Evolutionary conservation across 371 early-diverging fungal species (phyloP), one percentile per base, ranked within the genome.

Genomic region (Fennellomyces sp.): DNA sequence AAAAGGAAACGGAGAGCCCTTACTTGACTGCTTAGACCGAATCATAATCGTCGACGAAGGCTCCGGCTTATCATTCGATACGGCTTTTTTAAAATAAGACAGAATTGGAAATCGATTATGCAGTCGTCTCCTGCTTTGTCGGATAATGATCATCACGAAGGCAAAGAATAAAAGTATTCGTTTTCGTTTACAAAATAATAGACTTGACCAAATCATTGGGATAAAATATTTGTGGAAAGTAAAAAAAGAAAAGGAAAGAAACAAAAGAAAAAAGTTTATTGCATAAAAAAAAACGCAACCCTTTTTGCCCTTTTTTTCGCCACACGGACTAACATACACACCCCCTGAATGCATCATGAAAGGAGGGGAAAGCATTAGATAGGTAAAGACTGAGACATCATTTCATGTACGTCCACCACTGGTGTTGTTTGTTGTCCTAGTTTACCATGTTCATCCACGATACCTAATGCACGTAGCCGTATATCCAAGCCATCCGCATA

Each of bases 401-500:
- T 61, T 48, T 61, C 48, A 35, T 54, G 61, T 1, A 54, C 49
- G 31, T 61, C 61, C 8, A 61, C 55, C 47, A 55, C 25, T 17
- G 5, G 39, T 39, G 10, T 5, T 29, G 47, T 28, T 47, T 29
- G 5, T 28, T 15, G 25, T 51, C 30, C 8, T 41, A 36, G 19
- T 10, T 13, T 28, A 48, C 53, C 77, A 6, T 58, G 47, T 47
- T 70, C 64, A 49, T 76, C 69, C 21, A 70, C 65, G 8, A 73
- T 42, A 1, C 71, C 71, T 5, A 76, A 35, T 5, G 65, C 59
- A 7, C 77, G 66, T 45, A 76, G 48, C 2, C 73, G 68, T 23
- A 76, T 66, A 47, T 76, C 76, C 2, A 76, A 63, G 0, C 76
- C 76, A 56, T 76, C 76, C 0, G 69, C 67, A 13, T 73, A 76